Evolutionary conservation across 1,139 yeast species (phyloP).

Genomic region (Pichia sp.): DNA sequence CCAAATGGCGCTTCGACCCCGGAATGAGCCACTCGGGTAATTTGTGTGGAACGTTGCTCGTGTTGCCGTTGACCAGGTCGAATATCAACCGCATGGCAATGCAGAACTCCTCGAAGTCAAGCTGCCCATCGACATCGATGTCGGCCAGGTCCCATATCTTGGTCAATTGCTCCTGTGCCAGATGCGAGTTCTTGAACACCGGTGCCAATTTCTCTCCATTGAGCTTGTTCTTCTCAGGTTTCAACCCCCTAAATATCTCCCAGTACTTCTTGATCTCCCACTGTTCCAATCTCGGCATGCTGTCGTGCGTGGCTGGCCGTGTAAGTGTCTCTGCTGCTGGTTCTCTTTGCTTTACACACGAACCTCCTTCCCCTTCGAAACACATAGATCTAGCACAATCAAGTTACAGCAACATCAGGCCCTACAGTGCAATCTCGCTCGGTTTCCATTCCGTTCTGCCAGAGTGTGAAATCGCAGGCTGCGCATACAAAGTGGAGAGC

Average conservation of each 20-base stretch:
- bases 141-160: conserved; percentile 91
- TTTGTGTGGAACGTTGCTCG: conserved; percentile 56
- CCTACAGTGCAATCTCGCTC: neutral
- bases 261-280: conserved; percentile 95
- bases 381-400: neutral
- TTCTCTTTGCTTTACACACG: neutral
- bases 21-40: conserved; percentile 94
- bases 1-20: conserved; percentile 75
- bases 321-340: neutral
- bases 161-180: conserved; percentile 69
- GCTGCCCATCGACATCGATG: conserved; percentile 82
- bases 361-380: neutral
- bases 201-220: conserved; percentile 83
- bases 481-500: neutral
- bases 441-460: neutral
- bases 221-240: conserved; percentile 72
- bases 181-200: conserved; percentile 82
- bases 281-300: conserved; percentile 67
- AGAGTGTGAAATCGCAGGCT: neutral
- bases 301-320: no score
- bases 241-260: conserved; percentile 90
- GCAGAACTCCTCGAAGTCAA: conserved; percentile 96
- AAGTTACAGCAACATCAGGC: neutral
- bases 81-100: conserved; percentile 93
- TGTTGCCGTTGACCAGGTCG: conserved; percentile 79